Conservation (phyloP, 768 basidiomycete genomes). For the Leccinum pellstonianum region DNA sequence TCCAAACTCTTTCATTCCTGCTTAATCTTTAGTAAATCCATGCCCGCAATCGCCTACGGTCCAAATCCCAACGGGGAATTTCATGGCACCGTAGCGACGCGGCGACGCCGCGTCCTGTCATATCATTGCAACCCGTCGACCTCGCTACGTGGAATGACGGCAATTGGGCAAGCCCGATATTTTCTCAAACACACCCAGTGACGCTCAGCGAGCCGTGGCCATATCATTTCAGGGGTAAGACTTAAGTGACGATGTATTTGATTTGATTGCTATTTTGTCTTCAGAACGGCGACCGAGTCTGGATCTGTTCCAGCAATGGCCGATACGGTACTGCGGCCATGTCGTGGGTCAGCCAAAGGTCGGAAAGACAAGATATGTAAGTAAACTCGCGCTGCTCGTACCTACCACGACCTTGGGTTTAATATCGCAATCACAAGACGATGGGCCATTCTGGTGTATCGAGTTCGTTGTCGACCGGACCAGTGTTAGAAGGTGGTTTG, state of each 20-base stretch:
- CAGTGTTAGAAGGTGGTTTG: constrained; percentile 56
- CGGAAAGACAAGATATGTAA: constrained; percentile 48
- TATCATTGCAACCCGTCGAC: constrained; percentile 23
- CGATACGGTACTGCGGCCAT: constrained; percentile 49
- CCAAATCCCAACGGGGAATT: background rate
- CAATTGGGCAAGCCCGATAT: constrained; percentile 16
- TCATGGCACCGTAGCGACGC: background rate
- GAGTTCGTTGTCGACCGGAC: constrained; percentile 36
- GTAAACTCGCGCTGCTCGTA: constrained; percentile 3
- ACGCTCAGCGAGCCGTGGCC: constrained; percentile 49
- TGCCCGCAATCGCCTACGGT: constrained; percentile 3
- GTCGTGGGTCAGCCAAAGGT: constrained; percentile 44
- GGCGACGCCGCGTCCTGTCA: background rate
- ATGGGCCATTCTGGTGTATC: constrained; percentile 56
- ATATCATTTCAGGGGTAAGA: constrained; percentile 44
- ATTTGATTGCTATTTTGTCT: constrained; percentile 1
- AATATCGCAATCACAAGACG: constrained; percentile 33
- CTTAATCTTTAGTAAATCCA: background rate
- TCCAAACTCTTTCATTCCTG: background rate
- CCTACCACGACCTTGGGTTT: background rate
- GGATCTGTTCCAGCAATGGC: constrained; percentile 50
- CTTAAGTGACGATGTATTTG: background rate
- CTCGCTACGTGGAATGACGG: constrained; percentile 30
- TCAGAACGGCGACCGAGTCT: constrained; percentile 49
- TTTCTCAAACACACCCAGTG: constrained; percentile 30